Evolutionary conservation across 768 basidiomycete genomes (phyloP), one percentile per base, ranked within the genome.

Genomic region (Rhodotorula toruloides): DNA sequence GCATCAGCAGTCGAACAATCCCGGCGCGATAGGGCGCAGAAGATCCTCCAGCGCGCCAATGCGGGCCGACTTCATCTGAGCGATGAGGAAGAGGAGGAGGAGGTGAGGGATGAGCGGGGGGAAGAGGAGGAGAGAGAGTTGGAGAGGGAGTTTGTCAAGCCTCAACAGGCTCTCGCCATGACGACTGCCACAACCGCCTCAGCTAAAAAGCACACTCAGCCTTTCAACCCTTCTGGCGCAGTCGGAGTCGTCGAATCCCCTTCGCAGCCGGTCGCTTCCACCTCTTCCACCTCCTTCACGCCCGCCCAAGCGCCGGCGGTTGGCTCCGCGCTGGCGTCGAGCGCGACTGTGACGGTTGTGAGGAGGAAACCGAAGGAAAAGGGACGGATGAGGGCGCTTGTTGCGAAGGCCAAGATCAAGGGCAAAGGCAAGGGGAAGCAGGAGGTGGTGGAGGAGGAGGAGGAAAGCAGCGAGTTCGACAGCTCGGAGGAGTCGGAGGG

Each of bases 41-140:
- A 52, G 34, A 65, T 69, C 31, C 64, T 74, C 39, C 63, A 63
- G 16, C 68, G 66, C 29, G 66, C 67, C 21, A 76, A 72, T 48
- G 67, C 67, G 44, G 74, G 71, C 29, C 68, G 67, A 53, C 70
- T 62, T 54, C 65, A 73, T 16, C 64, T 70, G 36, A 65, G 65
- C 39, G 67, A 69, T 29, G 46, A 50, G 25, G 71, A 72, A 10
- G 54, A 39, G 4, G 60, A 58, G 42, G n/a, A 5, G 31, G 54
- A 70, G 46, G 83, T 80, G 67, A 73, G 77, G 12, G 87, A 89
- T 73, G 84, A 89, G 67, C 80, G 82, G 54, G 81, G 84, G 52
- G 79, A 43, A 10, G 58, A 56, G 9, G 46, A 32, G 2, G 36
- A 58, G 43, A 49, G 53, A 47, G 49, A 52, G 14, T 48, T 63